Evolutionary conservation across 495 filamentous ascomycete species (phyloP).

Genomic region (Lentithecium fluviatile): DNA sequence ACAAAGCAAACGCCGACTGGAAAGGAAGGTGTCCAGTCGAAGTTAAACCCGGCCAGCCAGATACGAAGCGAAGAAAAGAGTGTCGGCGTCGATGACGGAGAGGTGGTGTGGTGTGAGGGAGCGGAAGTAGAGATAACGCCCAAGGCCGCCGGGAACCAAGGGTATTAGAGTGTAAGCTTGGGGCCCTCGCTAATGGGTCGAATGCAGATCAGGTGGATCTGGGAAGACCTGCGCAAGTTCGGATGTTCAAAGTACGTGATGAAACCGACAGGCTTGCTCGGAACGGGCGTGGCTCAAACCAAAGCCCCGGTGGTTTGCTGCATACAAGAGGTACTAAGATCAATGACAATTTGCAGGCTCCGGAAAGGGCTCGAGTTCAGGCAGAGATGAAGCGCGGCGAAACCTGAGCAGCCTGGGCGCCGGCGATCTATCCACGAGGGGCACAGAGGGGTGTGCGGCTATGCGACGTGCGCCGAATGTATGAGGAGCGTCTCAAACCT

Average conservation of each 20-base stretch:
- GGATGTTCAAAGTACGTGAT: constrained; percentile 19
- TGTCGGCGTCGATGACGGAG: constrained; percentile 28
- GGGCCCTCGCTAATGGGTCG: constrained; percentile 8
- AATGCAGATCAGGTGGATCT: constrained; percentile 34
- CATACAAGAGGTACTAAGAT: constrained; percentile 18
- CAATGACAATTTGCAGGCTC: constrained; percentile 23
- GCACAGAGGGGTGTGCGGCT: constrained; percentile 4
- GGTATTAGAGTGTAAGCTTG: constrained; percentile 33
- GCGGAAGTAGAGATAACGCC: constrained; percentile 28
- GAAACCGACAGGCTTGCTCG: constrained; percentile 30
- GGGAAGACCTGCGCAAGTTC: constrained; percentile 11
- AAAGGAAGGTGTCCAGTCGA: constrained; percentile 28
- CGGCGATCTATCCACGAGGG: constrained; percentile 13
- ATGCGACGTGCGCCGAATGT: constrained; percentile 25
- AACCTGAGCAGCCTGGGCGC: constrained; percentile 5
- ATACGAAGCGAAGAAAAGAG: constrained; percentile 38
- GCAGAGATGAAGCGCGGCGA: constrained; percentile 25
- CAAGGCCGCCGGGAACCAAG: constrained; percentile 24
- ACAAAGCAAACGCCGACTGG: constrained; percentile 29
- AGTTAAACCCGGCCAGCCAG: constrained; percentile 39
- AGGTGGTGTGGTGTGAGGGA: constrained; percentile 22
- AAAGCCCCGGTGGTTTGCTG: constrained; percentile 17
- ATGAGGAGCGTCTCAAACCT: constrained; percentile 34
- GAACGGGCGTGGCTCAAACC: constrained; percentile 36
- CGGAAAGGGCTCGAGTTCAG: constrained; percentile 17